Evolutionary conservation across 2,329 filamentous ascomycete species (phyloP).

Genomic region (Penicillium glabrum): DNA sequence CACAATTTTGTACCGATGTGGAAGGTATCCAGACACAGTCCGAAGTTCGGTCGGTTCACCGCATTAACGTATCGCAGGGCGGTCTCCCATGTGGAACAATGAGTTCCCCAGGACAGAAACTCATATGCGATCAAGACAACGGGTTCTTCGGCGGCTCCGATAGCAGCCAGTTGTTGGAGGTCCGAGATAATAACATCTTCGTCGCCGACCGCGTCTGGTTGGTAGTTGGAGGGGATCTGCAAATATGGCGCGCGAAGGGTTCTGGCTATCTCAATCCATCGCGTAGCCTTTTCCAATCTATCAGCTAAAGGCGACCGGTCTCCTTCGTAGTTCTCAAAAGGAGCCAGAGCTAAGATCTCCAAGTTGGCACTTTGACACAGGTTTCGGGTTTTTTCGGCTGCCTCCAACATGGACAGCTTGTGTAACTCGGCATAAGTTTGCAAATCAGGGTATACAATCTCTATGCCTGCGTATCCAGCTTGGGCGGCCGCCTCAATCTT

Average conservation of each 20-base stretch:
- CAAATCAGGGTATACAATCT: constrained; percentile 34
- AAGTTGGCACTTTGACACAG: constrained; percentile 22
- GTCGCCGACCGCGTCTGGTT: neutral
- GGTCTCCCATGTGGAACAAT: constrained; percentile 35
- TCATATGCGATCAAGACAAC: constrained; percentile 37
- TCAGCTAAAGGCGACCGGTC: constrained; percentile 23
- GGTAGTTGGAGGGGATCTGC: constrained; percentile 27
- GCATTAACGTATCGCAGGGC: constrained; percentile 25
- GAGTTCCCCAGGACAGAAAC: constrained; percentile 33
- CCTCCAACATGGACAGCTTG: constrained; percentile 13
- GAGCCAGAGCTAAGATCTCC: constrained; percentile 29
- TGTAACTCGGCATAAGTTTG: constrained; percentile 19
- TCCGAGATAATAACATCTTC: neutral
- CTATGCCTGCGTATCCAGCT: constrained; percentile 30
- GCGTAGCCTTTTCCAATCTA: constrained; percentile 26
- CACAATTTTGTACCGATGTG: constrained; percentile 35
- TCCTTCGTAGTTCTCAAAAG: constrained; percentile 42
- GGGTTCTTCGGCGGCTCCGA: constrained; percentile 5
- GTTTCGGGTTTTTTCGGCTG: constrained; percentile 15
- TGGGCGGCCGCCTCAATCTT: constrained; percentile 30
- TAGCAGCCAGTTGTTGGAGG: neutral
- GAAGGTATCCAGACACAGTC: constrained; percentile 40
- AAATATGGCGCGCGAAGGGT: constrained; percentile 27
- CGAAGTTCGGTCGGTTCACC: constrained; percentile 37
- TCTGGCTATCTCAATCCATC: constrained; percentile 33